Conservation (phyloP, 2,329 filamentous ascomycete genomes). For the Apiospora hydei region DNA sequence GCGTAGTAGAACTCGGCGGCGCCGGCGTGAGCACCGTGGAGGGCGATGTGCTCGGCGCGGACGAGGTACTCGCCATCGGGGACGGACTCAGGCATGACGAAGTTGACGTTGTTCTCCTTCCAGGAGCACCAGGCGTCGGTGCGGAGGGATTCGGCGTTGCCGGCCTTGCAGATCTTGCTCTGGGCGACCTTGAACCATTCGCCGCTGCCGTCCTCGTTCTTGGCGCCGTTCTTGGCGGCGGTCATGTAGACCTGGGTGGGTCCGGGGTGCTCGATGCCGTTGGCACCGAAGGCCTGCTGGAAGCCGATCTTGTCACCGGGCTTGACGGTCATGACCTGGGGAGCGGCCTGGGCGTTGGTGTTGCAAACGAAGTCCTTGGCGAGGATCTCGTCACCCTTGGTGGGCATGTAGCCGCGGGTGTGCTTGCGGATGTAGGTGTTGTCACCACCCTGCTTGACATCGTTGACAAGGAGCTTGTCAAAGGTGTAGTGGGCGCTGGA, state of each 20-base stretch:
- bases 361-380: constrained; percentile 42
- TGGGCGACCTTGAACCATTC: constrained; percentile 34
- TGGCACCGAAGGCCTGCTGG: constrained; percentile 33
- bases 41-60: constrained; percentile 39
- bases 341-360: constrained; percentile 33
- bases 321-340: constrained; percentile 36
- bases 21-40: constrained; percentile 35
- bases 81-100: constrained; percentile 35
- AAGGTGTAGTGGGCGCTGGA: constrained; percentile 37
- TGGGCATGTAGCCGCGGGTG: constrained; percentile 37
- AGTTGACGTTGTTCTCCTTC: constrained; percentile 30
- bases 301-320: constrained; percentile 43
- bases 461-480: constrained; percentile 34
- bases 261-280: constrained; percentile 35
- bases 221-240: constrained; percentile 27
- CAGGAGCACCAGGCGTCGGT: constrained; percentile 25
- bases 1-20: constrained; percentile 32
- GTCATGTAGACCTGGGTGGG: constrained; percentile 30
- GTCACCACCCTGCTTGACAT: constrained; percentile 31
- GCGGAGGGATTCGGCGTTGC: constrained; percentile 19
- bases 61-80: constrained; percentile 39
- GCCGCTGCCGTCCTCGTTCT: constrained; percentile 27
- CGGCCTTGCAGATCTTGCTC: constrained; percentile 25
- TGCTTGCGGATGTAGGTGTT: constrained; percentile 39
- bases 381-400: constrained; percentile 34